phyloP scores from a whole-genome alignment of 2,329 filamentous ascomycete species.

The Plectosphaerella sp. region DNA sequence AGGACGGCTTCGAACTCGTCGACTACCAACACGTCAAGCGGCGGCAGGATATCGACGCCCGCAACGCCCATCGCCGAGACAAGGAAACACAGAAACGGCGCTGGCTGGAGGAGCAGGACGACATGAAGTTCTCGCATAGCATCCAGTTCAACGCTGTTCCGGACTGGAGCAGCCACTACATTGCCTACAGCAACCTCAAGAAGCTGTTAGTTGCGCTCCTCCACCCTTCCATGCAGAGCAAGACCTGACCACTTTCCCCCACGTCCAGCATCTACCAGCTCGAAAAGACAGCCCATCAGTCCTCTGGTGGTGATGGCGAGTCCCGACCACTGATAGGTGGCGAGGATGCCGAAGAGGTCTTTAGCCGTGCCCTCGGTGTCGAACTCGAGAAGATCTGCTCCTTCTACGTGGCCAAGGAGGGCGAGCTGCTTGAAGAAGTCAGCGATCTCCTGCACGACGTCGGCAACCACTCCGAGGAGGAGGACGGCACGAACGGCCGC shows the following conservation, averaged over 20 bases:
- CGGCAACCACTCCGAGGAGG: slow-evolving; percentile 53
- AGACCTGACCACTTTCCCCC: slow-evolving; percentile 1
- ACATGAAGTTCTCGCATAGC: slow-evolving; percentile 99
- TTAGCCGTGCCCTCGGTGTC: slow-evolving; percentile 74
- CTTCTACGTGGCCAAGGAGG: slow-evolving; percentile 87
- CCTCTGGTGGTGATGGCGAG: slow-evolving; percentile 66
- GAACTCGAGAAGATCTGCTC: slow-evolving; percentile 92
- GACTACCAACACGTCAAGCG: slow-evolving; percentile 29
- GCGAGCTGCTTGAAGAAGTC: slow-evolving; percentile 79
- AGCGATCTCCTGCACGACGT: slow-evolving; percentile 73
- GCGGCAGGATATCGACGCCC: slow-evolving; percentile 22
- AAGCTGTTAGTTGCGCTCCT: slow-evolving; percentile 67
- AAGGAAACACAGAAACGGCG: slow-evolving; percentile 61
- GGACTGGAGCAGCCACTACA: slow-evolving; percentile 98
- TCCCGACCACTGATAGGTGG: slow-evolving; percentile 74
- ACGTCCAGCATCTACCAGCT: slow-evolving; percentile 81
- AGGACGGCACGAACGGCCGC: slow-evolving; percentile 10
- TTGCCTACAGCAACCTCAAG: slow-evolving; percentile 97
- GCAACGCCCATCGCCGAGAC: slow-evolving; percentile 25
- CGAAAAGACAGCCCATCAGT: slow-evolving; percentile 75
- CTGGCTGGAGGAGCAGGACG: slow-evolving; percentile 69
- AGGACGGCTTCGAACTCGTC: slow-evolving; percentile 33
- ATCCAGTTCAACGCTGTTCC: slow-evolving; percentile 99
- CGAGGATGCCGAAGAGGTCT: slow-evolving; percentile 75
- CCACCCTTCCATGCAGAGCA: neutral